Evolutionary conservation across 805 yeast species (phyloP), one percentile per base, ranked within the genome.

Genomic region (Wickerhamiella alocasiicola): DNA sequence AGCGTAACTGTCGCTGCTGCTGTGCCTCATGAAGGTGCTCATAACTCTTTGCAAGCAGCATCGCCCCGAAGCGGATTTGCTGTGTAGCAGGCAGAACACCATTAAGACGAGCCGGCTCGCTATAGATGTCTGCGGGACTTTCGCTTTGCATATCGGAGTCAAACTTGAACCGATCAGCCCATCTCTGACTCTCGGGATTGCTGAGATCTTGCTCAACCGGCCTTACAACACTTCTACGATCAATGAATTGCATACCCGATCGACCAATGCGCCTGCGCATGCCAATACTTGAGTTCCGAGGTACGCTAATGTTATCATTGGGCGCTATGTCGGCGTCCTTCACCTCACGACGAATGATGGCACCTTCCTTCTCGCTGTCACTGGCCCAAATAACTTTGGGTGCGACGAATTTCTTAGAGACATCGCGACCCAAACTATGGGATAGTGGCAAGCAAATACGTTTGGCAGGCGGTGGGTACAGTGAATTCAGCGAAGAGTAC

Each of bases 61-160:
- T 85, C 5, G 94, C 74, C 6, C 95, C 95, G 61, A 87, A 87
- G 45, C 96, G 67, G 23, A 88, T 81, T 1, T 81, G 77, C 60
- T 87, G 96, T 1, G 95, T 85, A 39, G 78, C 88, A 41, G 78
- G 78, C 11, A 84, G 73, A 31, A 87, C 83, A 47, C 80, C 79
- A 55, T 87, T 87, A 51, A 87, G 67, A 42, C 72, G 70, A 0
- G 94, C 76, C 0, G 96, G 95, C 57, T 84, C 95, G 44, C 72
- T 69, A 44, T 76, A 68, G 42, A 82, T 66, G 26, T 79, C 80
- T 31, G 64, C 67, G 52, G 59, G 63, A 44, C 63, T 62, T 39
- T 63, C 62, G 36, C 57, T 52, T 5, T 66, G 56, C 29, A 61
- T 54, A 44, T 81, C 87, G 30, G 67, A 60, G 56, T 80, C 87